Percentiles rank a stretch among this genome's conserved stretches.
Evolutionary conservation across 2,329 filamentous ascomycete species (phyloP).

Genomic region (Colletotrichum paranaense): DNA sequence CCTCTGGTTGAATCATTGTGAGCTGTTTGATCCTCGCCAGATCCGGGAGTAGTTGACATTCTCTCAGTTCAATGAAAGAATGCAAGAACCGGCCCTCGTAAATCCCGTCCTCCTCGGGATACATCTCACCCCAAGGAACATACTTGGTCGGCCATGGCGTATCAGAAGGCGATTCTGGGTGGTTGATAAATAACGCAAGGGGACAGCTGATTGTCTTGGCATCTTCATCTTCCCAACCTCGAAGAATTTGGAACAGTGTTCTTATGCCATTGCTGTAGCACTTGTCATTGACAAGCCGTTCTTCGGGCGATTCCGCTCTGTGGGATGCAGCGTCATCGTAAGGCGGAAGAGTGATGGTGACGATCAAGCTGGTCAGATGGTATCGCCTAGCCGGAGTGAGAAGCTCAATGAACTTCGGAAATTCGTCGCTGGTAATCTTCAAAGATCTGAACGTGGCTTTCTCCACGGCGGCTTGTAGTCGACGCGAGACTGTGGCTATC

Average conservation of each 20-base stretch:
- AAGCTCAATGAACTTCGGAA: background rate
- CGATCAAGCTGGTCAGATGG: background rate
- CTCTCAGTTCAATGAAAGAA: background rate
- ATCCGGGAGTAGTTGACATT: background rate
- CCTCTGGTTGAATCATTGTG: background rate
- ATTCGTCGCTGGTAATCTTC: background rate
- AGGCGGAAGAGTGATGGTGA: background rate
- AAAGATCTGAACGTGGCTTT: conserved; percentile 3
- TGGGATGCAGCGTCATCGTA: background rate
- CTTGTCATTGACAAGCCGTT: background rate
- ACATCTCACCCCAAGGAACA: background rate
- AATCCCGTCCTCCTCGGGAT: background rate
- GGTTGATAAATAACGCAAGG: background rate
- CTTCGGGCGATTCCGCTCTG: conserved; percentile 1
- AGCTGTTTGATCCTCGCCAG: background rate
- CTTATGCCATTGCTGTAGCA: background rate
- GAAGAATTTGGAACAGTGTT: background rate
- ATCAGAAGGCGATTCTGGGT: conserved; percentile 1
- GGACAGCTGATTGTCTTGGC: background rate
- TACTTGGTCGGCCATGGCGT: background rate
- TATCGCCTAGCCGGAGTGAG: background rate
- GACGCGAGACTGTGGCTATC: background rate
- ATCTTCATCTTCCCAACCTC: background rate
- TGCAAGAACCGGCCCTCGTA: conserved; percentile 1
- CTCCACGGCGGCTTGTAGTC: conserved; percentile 3